phyloP scores from a whole-genome alignment of 352 stramenopile species.

The Pythium dissotocum region DNA sequence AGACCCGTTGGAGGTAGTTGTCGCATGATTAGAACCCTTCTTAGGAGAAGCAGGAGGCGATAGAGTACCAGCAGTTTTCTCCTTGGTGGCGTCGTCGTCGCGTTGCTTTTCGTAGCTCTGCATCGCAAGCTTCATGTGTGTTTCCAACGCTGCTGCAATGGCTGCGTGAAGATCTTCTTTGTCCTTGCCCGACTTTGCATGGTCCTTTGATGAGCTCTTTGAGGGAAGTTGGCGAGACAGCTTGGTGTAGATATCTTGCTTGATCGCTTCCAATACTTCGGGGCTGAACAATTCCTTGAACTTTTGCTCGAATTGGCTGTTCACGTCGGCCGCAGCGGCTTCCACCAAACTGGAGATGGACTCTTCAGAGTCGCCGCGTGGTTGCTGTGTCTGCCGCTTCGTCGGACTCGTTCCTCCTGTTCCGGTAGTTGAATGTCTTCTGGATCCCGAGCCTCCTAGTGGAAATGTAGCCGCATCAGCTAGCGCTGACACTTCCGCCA shows the following conservation, averaged over 20 bases:
- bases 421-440: background rate
- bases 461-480: background rate
- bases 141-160: constrained; percentile 50
- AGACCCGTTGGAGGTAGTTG: background rate
- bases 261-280: constrained; percentile 57
- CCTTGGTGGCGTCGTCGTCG: constrained; percentile 14
- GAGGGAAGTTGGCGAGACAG: constrained; percentile 42
- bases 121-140: constrained; percentile 44
- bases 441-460: background rate
- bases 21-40: background rate
- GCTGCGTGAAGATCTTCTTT: constrained; percentile 45
- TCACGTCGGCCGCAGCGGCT: constrained; percentile 19
- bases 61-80: constrained; percentile 7
- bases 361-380: background rate
- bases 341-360: constrained; percentile 24
- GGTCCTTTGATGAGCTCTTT: background rate
- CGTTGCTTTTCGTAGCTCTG: constrained; percentile 31
- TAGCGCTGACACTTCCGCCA: background rate
- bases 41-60: constrained; percentile 9
- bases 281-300: constrained; percentile 56
- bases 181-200: constrained; percentile 15
- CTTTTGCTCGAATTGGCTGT: constrained; percentile 33
- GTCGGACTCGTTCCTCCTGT: background rate
- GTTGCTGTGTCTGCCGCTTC: background rate
- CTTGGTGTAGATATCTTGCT: constrained; percentile 61